Percentiles rank a stretch among this genome's conserved stretches.
Evolutionary conservation across 805 yeast species (phyloP).

Genomic region (Candida coquimbonensis): DNA sequence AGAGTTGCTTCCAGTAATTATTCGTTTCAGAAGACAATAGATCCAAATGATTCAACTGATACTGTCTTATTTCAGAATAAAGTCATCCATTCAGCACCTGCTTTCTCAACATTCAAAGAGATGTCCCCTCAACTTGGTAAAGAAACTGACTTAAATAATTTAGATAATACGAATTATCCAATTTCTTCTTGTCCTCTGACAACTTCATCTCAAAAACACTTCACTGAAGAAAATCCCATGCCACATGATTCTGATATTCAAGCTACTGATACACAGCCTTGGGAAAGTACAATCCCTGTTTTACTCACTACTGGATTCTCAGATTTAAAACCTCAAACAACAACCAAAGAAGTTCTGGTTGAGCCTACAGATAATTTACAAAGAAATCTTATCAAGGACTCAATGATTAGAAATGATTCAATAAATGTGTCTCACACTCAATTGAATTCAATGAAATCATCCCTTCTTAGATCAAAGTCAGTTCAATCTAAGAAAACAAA

Average conservation of each 20-base stretch:
- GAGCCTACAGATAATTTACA: too few relatives aligned
- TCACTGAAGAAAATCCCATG: not conserved
- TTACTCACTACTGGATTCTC: not conserved
- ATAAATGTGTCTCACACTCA: constrained; percentile 4
- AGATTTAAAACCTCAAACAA: too few relatives aligned
- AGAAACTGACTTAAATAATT: not conserved
- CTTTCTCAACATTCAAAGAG: not conserved
- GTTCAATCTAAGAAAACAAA: constrained; percentile 3
- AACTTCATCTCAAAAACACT: not conserved
- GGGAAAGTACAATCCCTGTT: constrained; percentile 5
- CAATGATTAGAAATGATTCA: constrained; percentile 4
- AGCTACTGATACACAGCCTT: not conserved
- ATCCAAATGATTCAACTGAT: not conserved
- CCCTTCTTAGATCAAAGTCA: constrained; percentile 12
- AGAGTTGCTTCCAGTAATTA: not conserved
- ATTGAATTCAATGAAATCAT: constrained; percentile 5
- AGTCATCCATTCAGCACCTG: constrained; percentile 3
- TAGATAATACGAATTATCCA: not conserved
- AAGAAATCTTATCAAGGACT: not conserved
- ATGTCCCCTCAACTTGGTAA: not conserved
- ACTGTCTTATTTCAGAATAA: not conserved
- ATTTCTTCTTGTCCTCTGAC: not conserved
- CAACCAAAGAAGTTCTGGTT: too few relatives aligned
- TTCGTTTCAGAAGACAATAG: not conserved
- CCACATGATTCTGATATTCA: not conserved